Conservation (phyloP, 1,139 yeast species). For the Yamadazyma songkhlaensis region DNA sequence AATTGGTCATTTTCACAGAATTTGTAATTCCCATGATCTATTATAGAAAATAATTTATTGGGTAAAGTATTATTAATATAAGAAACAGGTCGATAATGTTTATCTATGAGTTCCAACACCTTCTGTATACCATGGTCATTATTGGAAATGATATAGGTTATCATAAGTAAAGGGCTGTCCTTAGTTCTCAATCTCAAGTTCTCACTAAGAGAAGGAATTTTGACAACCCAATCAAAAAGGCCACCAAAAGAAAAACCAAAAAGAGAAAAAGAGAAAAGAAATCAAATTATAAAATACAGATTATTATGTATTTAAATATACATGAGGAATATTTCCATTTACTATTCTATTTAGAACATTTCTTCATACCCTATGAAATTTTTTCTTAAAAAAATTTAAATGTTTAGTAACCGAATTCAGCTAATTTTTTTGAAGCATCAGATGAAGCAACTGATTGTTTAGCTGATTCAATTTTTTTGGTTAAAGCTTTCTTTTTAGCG, state of each 20-base stretch:
- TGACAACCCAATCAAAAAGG: too few species aligned
- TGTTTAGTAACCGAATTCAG: constrained; percentile 74
- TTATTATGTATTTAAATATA: constrained; percentile 9
- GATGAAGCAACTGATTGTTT: constrained; percentile 74
- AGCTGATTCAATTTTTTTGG: constrained; percentile 88
- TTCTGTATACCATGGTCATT: constrained; percentile 9
- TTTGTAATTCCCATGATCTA: constrained; percentile 5
- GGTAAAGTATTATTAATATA: constrained; percentile 19
- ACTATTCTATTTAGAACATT: constrained; percentile 5
- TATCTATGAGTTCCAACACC: constrained; percentile 6
- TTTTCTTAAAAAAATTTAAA: constrained; percentile 2
- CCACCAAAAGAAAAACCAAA: too few species aligned
- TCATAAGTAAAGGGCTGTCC: too few species aligned
- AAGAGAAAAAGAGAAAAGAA: not conserved
- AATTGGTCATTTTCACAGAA: constrained; percentile 4
- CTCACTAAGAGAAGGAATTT: too few species aligned
- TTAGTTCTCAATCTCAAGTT: not conserved
- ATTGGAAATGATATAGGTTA: constrained; percentile 1
- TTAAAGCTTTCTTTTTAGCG: constrained; percentile 96
- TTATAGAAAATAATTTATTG: constrained; percentile 11
- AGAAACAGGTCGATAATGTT: constrained; percentile 6
- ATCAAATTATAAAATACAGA: not conserved
- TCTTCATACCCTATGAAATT: constrained; percentile 3
- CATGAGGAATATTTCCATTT: constrained; percentile 9
- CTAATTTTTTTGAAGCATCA: constrained; percentile 72